These are phyloP conservation scores for Emericellopsis cladophorae DNA, from an alignment of 2,329 filamentous ascomycete genomes.

Conservation along the genomic window DNA sequence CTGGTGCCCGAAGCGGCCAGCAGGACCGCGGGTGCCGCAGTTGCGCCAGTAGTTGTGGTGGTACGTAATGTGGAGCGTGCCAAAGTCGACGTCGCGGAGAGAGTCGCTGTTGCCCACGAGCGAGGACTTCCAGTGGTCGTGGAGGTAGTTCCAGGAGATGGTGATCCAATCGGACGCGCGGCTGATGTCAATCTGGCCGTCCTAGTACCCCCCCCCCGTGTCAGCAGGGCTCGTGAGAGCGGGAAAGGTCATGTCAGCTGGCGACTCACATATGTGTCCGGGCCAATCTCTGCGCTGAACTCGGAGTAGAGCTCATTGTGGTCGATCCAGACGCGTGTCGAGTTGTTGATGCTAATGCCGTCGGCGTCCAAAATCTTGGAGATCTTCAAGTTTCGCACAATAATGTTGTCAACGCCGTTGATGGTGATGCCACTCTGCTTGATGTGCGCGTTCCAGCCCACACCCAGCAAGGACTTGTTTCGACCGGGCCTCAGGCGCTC, in stretches of 20 bases:
- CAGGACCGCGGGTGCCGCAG: conserved; percentile 30
- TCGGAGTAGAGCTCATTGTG: conserved; percentile 33
- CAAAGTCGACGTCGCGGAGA: conserved; percentile 25
- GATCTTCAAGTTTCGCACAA: conserved; percentile 22
- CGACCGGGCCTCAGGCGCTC: conserved; percentile 24
- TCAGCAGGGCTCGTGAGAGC: not conserved
- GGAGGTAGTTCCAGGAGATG: conserved; percentile 34
- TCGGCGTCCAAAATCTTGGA: conserved; percentile 24
- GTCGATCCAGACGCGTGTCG: conserved; percentile 32
- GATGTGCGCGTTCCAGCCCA: conserved; percentile 16
- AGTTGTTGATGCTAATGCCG: conserved; percentile 28
- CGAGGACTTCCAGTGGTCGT: conserved; percentile 33
- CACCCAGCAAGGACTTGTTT: conserved; percentile 28
- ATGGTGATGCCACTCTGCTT: conserved; percentile 20
- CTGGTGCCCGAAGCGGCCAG: conserved; percentile 33
- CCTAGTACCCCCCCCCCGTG: conserved; percentile 9
- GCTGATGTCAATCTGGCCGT: conserved; percentile 32
- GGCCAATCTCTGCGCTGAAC: conserved; percentile 16
- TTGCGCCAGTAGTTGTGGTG: conserved; percentile 36
- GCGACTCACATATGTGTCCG: conserved; percentile 19
- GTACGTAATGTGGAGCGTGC: conserved; percentile 32
- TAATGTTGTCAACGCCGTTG: conserved; percentile 18
- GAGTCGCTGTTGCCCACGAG: conserved; percentile 26
- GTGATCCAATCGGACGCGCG: conserved; percentile 31
- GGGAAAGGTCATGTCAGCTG: not conserved